phyloP scores from a whole-genome alignment of 1,284 basidiomycete genomes.

The Tilletia horrida region DNA sequence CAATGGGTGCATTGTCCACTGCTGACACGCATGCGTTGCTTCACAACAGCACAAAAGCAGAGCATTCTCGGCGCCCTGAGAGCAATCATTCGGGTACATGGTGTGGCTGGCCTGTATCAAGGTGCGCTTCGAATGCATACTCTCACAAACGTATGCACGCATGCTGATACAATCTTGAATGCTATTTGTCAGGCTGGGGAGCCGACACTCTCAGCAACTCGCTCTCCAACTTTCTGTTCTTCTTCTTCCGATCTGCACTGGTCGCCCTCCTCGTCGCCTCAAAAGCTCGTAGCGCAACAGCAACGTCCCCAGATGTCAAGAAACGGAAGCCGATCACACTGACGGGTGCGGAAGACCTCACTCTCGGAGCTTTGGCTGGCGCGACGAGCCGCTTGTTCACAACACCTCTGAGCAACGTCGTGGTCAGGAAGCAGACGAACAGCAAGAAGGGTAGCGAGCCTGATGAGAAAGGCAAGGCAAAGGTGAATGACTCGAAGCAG shows the following conservation, averaged over 20 bases:
- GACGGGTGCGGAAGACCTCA: constrained; percentile 55
- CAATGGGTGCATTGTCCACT: not conserved
- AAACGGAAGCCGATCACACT: constrained; percentile 36
- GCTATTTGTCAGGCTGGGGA: constrained; percentile 40
- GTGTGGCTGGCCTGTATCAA: constrained; percentile 47
- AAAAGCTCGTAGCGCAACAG: not conserved
- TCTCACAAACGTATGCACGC: too few relatives aligned
- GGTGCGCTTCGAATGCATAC: not conserved
- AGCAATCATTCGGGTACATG: constrained; percentile 37
- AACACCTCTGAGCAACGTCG: constrained; percentile 59
- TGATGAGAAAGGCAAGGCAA: constrained; percentile 23
- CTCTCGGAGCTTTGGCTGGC: constrained; percentile 58
- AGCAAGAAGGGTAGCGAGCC: constrained; percentile 15
- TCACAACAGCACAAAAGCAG: constrained; percentile 5
- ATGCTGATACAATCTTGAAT: not conserved
- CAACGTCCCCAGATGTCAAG: constrained; percentile 3
- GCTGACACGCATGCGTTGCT: not conserved
- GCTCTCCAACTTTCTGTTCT: constrained; percentile 37
- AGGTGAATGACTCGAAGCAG: constrained; percentile 29
- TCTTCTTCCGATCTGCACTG: constrained; percentile 44
- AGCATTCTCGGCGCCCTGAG: constrained; percentile 30
- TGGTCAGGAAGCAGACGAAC: constrained; percentile 57
- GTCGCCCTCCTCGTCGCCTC: constrained; percentile 11
- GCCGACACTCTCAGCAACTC: constrained; percentile 57
- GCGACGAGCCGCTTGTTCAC: constrained; percentile 56